These are phyloP conservation scores for Cystobasidiaceae sp. DNA, from an alignment of 1,284 basidiomycete genomes.

Conservation along the genomic window DNA sequence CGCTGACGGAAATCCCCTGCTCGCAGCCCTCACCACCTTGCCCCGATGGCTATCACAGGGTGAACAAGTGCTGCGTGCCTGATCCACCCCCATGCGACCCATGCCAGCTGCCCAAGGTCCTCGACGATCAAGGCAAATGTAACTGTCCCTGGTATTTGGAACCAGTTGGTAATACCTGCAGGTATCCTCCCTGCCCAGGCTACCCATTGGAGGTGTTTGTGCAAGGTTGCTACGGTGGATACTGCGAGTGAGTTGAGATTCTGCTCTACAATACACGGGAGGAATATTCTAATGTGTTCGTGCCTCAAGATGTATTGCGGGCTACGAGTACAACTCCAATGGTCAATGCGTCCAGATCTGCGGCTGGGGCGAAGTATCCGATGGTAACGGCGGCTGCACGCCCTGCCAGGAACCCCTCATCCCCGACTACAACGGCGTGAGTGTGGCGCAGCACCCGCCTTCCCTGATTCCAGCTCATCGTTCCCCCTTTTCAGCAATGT, in stretches of 20 bases:
- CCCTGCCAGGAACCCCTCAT: not conserved
- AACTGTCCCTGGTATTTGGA: slow-evolving; percentile 3
- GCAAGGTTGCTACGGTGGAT: not conserved
- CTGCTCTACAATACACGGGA: not conserved
- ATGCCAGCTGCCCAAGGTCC: not conserved
- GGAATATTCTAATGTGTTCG: not conserved
- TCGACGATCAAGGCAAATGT: slow-evolving; percentile 1
- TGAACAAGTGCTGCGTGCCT: slow-evolving; percentile 1
- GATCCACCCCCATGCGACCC: not conserved
- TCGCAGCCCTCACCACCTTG: slow-evolving; percentile 1
- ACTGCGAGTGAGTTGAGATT: not conserved
- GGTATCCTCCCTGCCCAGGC: not conserved
- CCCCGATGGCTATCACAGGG: slow-evolving; percentile 1
- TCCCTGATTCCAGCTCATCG: too few relatives aligned
- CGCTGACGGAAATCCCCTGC: not conserved
- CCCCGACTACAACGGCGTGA: slow-evolving; percentile 7
- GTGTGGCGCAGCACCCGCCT: too few relatives aligned
- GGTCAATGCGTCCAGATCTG: not conserved
- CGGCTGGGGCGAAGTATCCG: not conserved
- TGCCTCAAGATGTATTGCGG: not conserved
- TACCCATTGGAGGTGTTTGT: not conserved
- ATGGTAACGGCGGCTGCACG: not conserved
- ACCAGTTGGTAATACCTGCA: not conserved
- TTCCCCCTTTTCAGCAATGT: not conserved
- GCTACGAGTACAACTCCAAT: not conserved